Conservation (phyloP, 305 asterid species). For the Fraxinus ornus region DNA sequence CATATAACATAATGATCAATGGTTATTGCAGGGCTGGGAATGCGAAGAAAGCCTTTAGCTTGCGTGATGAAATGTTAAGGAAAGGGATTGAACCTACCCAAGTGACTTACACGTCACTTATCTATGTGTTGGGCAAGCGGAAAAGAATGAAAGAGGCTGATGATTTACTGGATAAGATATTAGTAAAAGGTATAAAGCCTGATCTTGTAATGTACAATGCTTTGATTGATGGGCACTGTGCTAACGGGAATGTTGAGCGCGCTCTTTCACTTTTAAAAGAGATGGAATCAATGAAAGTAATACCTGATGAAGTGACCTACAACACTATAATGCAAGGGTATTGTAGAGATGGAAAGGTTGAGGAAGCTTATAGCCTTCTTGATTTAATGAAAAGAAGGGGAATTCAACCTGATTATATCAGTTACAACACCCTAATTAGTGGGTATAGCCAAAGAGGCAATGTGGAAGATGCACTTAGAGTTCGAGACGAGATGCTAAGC, state of each 20-base stretch:
- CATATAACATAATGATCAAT: constrained; percentile 49
- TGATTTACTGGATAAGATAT: constrained; percentile 36
- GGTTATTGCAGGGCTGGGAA: constrained; percentile 42
- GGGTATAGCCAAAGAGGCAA: constrained; percentile 55
- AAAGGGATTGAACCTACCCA: constrained; percentile 46
- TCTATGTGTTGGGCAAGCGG: constrained; percentile 45
- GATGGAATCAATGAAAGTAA: constrained; percentile 46
- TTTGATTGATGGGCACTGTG: constrained; percentile 51
- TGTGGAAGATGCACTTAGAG: constrained; percentile 38
- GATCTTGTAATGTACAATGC: constrained; percentile 61
- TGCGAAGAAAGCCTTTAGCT: constrained; percentile 41
- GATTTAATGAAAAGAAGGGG: constrained; percentile 45
- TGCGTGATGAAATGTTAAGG: constrained; percentile 50
- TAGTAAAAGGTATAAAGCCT: constrained; percentile 39
- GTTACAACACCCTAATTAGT: constrained; percentile 47
- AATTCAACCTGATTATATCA: constrained; percentile 47
- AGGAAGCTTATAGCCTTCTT: constrained; percentile 45
- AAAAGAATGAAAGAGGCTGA: constrained; percentile 54
- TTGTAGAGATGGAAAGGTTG: constrained; percentile 49
- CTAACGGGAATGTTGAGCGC: constrained; percentile 38
- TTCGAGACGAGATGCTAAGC: constrained; percentile 47
- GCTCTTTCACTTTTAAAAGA: constrained; percentile 39
- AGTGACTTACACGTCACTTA: constrained; percentile 47
- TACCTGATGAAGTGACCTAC: constrained; percentile 54
- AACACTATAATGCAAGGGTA: constrained; percentile 46